Base-by-base conservation (phyloP, 1,284 basidiomycete species). In the Sporisorium iseilematis-ciliati region DNA sequence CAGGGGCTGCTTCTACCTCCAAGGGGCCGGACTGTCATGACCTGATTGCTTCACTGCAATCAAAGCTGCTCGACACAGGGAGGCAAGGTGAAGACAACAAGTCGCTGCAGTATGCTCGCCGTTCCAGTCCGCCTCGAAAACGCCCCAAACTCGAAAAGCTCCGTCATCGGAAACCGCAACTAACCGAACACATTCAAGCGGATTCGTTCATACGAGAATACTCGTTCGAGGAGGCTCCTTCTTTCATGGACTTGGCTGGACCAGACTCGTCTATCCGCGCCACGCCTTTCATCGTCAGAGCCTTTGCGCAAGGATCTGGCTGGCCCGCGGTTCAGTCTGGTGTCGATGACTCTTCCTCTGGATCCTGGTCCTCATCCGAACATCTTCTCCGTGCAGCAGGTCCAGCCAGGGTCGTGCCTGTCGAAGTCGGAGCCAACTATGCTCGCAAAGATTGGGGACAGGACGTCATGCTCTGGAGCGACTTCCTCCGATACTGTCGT, bases 401-500 rank as follows among this genome's bases (percentile, higher is more conserved):
- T 90, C 89, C 89, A 33, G 94, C 92, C 4, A 89, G 96, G 16
- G 86, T 93, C 8, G 92, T 98, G 1, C 96, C 96, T 5, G 91
- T 98, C 11, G 96, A 99, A 86, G 87, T 96, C 26, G 96, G 96
- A 4, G 85, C 86, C 49, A 92, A 94, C 81, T 99, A 99, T 85
- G 90, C 93, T 35, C 88, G 88, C 14, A 89, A 90, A 21, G 89
- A 90, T 50, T 99, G 96, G 96, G 89, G 89, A 0, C 96, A 97
- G 85, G 87, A 86, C 67, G 88, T 98, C 63, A 89, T 97, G 84
- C 80, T 86, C 23, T 97, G 94, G 91, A 90, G 92, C 35, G 88
- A 87, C 4, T 95, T 98, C 81, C 87, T 95, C 14, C 66, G 85
- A 6, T 86, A 86, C 16, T 87, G 93, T 8, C 87, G 89, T 50